Evolutionary conservation across 805 yeast genomes (phyloP), one percentile per base, ranked within the genome.

Genomic region (Tanozyma kutaoensis): DNA sequence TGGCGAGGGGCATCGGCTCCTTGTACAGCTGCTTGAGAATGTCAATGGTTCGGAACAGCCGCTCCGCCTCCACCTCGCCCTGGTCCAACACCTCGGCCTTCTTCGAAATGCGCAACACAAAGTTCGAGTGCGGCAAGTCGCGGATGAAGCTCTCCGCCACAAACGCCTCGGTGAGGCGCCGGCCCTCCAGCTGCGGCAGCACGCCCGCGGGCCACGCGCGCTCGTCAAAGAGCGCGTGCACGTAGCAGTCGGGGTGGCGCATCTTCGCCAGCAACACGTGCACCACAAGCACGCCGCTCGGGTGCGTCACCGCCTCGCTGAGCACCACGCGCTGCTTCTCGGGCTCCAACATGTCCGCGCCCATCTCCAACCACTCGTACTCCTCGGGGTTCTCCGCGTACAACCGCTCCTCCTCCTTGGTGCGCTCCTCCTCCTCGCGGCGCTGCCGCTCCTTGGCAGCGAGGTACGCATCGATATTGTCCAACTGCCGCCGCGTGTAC

Each of bases 191-290:
- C 39, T 58, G 66, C 8, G 67, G 47, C 1, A 79, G 55, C 6
- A 61, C 58, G 30, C 68, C 71, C 3, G 71, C 61, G 2, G 91
- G 84, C 27, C 59, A 65, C 1, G 63, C 58, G 22, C 60, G 55
- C 40, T 79, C 86, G 48, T 80, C 93, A 34, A 77, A 60, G 28
- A 75, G 54, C 11, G 70, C 52, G 36, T 76, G 80, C 18, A 78
- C 56, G 37, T 48, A 69, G 4, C 64, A 45, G 26, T 67, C 72
- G 2, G 69, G 51, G 37, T 54, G 62, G 27, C 55, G 45, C 26
- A 75, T 56, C 8, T 41, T 43, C 29, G 80, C 86, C 8, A 50
- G 45, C 7, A 62, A 24, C 14, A 79, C 33, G 39, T 70, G 70
- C 22, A 76, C 62, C 18, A 68, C 62, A 26, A 78, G 42, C 22